Evolutionary conservation across 2,329 filamentous ascomycete genomes (phyloP).

Genomic region (Arthroderma sp.): DNA sequence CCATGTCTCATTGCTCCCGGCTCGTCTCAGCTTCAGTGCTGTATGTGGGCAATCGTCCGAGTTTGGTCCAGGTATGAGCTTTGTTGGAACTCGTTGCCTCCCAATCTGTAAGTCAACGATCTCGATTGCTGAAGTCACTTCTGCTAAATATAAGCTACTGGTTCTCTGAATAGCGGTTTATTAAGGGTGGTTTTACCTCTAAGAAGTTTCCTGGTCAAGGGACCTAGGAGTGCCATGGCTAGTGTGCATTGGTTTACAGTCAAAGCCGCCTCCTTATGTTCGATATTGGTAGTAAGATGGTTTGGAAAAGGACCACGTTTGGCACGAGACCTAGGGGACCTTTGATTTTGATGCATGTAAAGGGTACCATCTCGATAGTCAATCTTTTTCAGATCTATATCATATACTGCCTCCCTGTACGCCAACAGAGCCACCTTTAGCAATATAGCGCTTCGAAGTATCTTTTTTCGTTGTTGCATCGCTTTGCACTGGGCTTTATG

Average conservation of each 20-base stretch:
- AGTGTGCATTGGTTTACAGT: background rate
- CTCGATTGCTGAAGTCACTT: background rate
- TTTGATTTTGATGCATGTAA: background rate
- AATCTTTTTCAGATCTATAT: background rate
- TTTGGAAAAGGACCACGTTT: background rate
- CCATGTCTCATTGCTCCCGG: background rate
- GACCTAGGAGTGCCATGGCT: background rate
- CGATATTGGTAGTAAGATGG: background rate
- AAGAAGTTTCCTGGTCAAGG: background rate
- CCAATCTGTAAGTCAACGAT: background rate
- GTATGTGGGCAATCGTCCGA: background rate
- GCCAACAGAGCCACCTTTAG: background rate
- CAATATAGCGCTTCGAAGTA: background rate
- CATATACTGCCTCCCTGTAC: background rate
- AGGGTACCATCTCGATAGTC: background rate
- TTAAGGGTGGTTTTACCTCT: background rate
- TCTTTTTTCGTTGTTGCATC: background rate
- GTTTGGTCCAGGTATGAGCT: background rate
- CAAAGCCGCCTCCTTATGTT: background rate
- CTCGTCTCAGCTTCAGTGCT: background rate
- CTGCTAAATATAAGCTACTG: background rate
- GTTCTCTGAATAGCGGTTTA: background rate
- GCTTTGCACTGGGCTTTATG: background rate
- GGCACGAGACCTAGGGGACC: background rate
- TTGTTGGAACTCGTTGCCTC: background rate